phyloP scores from a whole-genome alignment of 805 yeast genomes.

The Blastobotrys chiropterorum region DNA sequence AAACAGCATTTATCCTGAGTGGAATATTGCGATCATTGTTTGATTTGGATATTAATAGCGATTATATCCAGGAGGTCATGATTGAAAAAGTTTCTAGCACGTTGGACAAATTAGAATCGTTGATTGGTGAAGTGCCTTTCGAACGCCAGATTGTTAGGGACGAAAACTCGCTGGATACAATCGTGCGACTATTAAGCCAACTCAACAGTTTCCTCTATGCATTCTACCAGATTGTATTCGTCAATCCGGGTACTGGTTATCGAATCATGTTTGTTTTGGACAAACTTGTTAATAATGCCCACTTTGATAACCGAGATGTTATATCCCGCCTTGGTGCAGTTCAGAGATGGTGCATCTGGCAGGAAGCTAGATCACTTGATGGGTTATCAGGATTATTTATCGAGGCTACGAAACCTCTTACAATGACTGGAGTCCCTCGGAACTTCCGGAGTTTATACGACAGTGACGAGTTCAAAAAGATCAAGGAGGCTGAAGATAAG shows the following conservation, averaged over 20 bases:
- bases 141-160: conserved; percentile 3
- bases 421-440: conserved; percentile 9
- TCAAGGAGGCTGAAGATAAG: conserved; percentile 17
- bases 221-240: conserved; percentile 20
- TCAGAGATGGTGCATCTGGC: conserved; percentile 26
- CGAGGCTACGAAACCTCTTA: conserved; percentile 19
- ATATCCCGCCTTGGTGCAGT: conserved; percentile 21
- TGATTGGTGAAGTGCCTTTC: conserved; percentile 2
- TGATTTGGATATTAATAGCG: conserved; percentile 21
- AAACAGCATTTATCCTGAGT: conserved; percentile 20
- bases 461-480: conserved; percentile 13
- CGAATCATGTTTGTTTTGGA: conserved; percentile 18
- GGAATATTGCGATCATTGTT: conserved; percentile 18
- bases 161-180: conserved; percentile 5
- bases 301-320: conserved; percentile 7
- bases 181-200: conserved; percentile 9
- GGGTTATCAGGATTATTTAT: conserved; percentile 10
- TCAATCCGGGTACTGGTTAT: conserved; percentile 23
- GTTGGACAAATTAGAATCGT: conserved; percentile 3
- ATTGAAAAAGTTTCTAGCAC: background rate
- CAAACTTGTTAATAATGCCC: conserved; percentile 8
- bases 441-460: conserved; percentile 10
- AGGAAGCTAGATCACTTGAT: conserved; percentile 18
- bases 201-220: conserved; percentile 16
- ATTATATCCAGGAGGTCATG: conserved; percentile 15